Evolutionary conservation across 192 early-diverging fungal species (phyloP).

Genomic region (Linderina pennispora): DNA sequence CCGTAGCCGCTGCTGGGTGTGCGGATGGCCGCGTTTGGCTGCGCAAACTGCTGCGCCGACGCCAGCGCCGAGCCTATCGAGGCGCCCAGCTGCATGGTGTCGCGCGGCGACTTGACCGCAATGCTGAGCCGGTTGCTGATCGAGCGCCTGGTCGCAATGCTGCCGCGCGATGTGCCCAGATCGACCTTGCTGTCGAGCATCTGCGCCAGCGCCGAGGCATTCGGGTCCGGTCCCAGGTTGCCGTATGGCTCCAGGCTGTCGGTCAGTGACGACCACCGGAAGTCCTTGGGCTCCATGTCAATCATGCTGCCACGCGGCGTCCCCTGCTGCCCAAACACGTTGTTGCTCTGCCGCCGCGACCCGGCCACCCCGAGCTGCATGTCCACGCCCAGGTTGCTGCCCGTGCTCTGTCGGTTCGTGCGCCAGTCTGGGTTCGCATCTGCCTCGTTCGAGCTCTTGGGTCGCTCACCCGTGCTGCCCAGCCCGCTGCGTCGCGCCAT

Average conservation of each 20-base stretch:
- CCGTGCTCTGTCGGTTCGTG: constrained; percentile 5
- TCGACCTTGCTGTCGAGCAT: constrained; percentile 33
- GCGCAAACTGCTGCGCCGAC: constrained; percentile 7
- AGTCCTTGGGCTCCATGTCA: constrained; percentile 46
- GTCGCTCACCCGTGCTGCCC: background rate
- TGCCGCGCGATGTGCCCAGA: constrained; percentile 34
- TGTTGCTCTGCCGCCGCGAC: constrained; percentile 24
- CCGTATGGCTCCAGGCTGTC: constrained; percentile 37
- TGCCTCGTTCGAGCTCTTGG: constrained; percentile 35
- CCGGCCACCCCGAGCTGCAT: constrained; percentile 12
- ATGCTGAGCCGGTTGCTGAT: constrained; percentile 41
- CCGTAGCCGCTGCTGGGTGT: background rate
- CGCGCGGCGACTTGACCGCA: constrained; percentile 39
- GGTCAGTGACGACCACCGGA: constrained; percentile 43
- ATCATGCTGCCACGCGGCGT: constrained; percentile 39
- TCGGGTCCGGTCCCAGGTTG: constrained; percentile 25
- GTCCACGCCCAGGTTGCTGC: constrained; percentile 14
- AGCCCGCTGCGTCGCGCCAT: background rate
- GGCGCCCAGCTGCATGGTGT: constrained; percentile 38
- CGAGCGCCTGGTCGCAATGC: constrained; percentile 37
- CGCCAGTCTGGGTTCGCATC: constrained; percentile 37
- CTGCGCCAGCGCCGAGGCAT: constrained; percentile 23
- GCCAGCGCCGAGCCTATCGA: constrained; percentile 23
- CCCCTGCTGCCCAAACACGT: constrained; percentile 29
- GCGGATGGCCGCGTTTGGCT: background rate